Evolutionary conservation across 345 rosid genomes (phyloP), one percentile per base, ranked within the genome.

Genomic region (Alliaria petiolata): DNA sequence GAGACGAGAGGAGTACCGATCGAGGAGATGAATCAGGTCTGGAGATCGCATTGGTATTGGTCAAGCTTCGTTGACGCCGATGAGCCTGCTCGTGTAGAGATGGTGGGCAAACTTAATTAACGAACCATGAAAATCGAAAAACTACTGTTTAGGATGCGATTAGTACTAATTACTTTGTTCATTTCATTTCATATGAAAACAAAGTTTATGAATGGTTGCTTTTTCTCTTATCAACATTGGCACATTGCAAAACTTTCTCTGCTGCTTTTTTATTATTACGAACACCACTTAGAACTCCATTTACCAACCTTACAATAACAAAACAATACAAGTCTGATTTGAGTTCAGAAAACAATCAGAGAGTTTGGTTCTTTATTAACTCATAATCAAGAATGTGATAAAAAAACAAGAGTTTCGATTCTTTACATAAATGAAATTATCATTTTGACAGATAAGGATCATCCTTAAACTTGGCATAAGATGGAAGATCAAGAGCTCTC

Each of bases 401-500:
- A n/a, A n/a, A n/a, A n/a, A n/a, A 47, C 54, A 50, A 50, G 36
- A 33, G 45, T 58, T 50, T 58, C 1, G 14, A 40, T 20, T 6
- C 38, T 15, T 83, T 75, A 43, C 63, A 75, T 53, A 2, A 2
- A 67, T 15, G 12, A 28, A 30, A 1, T 31, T 6, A 59, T 75
- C 68, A 75, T 16, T 75, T 59, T 71, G 72, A 78, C 53, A 91
- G 34, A 72, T 74, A 85, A 2, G 90, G 84, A 47, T 89, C 86
- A 5, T 81, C 81, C 74, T 76, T 84, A 70, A 70, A 82, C 49
- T 86, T 85, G 0, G 84, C 77, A 73, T 86, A 93, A 0, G 60
- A 10, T 1, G 95, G 95, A 76, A 85, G 90, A 75, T 87, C 93
- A 46, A 93, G 90, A 55, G 92, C 99, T 76, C 42, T 82, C 78